Percentiles rank a stretch among this genome's conserved stretches.
These are phyloP conservation scores for Fusarium luffae DNA, from an alignment of 2,329 filamentous ascomycete species.

Conservation along the genomic window DNA sequence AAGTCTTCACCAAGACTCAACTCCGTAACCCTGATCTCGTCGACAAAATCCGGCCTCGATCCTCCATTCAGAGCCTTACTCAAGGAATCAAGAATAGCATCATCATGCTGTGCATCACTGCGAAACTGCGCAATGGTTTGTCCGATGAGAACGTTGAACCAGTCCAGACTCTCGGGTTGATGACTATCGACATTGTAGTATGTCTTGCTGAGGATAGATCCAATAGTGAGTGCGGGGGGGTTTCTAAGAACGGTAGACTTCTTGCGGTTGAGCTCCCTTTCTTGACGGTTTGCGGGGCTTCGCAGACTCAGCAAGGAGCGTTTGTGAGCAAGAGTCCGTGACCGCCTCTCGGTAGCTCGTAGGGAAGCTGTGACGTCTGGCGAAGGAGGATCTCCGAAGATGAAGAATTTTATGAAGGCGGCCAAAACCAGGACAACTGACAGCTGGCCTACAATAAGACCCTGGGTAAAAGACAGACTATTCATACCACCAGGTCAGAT, in stretches of 20 bases:
- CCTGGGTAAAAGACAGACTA: slow-evolving; percentile 91
- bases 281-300: slow-evolving; percentile 55
- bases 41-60: slow-evolving; percentile 88
- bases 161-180: slow-evolving; percentile 95
- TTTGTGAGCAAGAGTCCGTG: slow-evolving; percentile 79
- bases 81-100: slow-evolving; percentile 86
- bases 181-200: slow-evolving; percentile 97
- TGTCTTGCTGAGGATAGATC: slow-evolving; percentile 93
- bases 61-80: slow-evolving; percentile 89
- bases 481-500: slow-evolving; percentile 1
- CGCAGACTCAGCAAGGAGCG: slow-evolving; percentile 75
- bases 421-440: slow-evolving; percentile 91
- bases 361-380: slow-evolving; percentile 82
- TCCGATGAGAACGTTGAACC: slow-evolving; percentile 98
- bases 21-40: slow-evolving; percentile 93
- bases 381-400: slow-evolving; percentile 93
- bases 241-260: slow-evolving; percentile 79
- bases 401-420: slow-evolving; percentile 99
- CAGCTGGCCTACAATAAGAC: slow-evolving; percentile 91
- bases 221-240: slow-evolving; percentile 83
- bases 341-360: slow-evolving; percentile 78
- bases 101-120: slow-evolving; percentile 90
- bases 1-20: slow-evolving; percentile 96
- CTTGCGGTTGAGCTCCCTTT: slow-evolving; percentile 67
- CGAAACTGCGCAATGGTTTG: slow-evolving; percentile 97